These are phyloP conservation scores for Penicillium ucsense DNA, from an alignment of 495 filamentous ascomycete species.

Conservation along the genomic window DNA sequence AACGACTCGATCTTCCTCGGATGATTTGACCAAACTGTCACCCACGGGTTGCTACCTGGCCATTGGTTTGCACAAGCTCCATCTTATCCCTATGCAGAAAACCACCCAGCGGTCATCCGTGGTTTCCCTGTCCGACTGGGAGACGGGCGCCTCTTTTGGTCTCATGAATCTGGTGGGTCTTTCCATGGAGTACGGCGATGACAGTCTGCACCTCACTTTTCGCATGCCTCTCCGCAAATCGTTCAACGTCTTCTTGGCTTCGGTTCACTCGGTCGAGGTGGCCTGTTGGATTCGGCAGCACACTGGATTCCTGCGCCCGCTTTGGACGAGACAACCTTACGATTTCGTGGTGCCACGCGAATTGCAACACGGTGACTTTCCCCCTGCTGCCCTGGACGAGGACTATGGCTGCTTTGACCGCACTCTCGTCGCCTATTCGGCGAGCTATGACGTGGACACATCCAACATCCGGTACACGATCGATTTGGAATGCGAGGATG, in stretches of 20 bases:
- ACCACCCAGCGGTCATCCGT: conserved; percentile 43
- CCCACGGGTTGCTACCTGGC: conserved; percentile 74
- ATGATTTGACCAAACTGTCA: conserved; percentile 65
- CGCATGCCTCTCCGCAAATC: conserved; percentile 57
- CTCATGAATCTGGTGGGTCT: conserved; percentile 64
- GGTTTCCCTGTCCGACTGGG: conserved; percentile 41
- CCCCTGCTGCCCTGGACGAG: conserved; percentile 53
- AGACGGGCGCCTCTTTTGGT: conserved; percentile 50
- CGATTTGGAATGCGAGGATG: conserved; percentile 65
- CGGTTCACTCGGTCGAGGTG: conserved; percentile 66
- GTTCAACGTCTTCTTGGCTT: conserved; percentile 65
- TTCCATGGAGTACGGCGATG: conserved; percentile 61
- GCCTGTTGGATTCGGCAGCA: conserved; percentile 61
- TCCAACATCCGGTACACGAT: conserved; percentile 71
- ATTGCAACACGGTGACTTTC: conserved; percentile 51
- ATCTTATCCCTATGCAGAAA: conserved; percentile 68
- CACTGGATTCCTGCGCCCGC: conserved; percentile 70
- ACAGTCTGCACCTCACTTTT: conserved; percentile 79
- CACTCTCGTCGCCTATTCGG: conserved; percentile 78
- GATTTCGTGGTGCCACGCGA: conserved; percentile 52
- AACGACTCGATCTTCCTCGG: conserved; percentile 53
- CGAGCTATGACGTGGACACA: conserved; percentile 63
- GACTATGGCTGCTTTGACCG: conserved; percentile 74
- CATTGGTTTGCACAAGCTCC: conserved; percentile 73
- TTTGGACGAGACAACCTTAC: conserved; percentile 68